These are phyloP conservation scores for Aspergillus fumigatus DNA, from an alignment of 2,329 filamentous ascomycete genomes.

Conservation along the genomic window DNA sequence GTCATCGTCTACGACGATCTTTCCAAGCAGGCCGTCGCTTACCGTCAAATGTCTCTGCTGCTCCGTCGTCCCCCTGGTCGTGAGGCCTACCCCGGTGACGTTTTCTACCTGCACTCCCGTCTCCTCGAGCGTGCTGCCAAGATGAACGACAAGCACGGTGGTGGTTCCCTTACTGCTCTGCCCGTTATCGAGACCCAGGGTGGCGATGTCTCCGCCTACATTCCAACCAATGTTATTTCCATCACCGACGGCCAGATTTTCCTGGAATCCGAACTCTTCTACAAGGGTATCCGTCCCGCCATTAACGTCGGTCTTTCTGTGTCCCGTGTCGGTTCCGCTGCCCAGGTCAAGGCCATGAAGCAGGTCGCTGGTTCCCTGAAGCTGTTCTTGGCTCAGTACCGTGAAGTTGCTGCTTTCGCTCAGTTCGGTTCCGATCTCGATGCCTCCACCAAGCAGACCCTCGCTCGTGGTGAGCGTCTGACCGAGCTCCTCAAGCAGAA, in stretches of 20 bases:
- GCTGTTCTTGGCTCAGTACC: conserved; percentile 99
- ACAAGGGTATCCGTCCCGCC: conserved; percentile 99
- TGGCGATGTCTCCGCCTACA: conserved; percentile 99
- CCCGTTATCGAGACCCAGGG: conserved; percentile 99
- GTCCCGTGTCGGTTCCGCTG: conserved; percentile 98
- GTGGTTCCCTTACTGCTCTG: conserved; percentile 94
- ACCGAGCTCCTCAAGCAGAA: conserved; percentile 99
- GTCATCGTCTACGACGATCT: conserved; percentile 92
- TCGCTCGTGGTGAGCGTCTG: conserved; percentile 95
- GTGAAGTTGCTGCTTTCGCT: conserved; percentile 98
- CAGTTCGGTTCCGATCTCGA: conserved; percentile 99
- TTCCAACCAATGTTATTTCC: conserved; percentile 99
- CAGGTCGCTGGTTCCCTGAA: conserved; percentile 99
- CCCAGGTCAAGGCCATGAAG: conserved; percentile 99
- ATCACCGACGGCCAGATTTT: conserved; percentile 99
- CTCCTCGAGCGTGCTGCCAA: conserved; percentile 99
- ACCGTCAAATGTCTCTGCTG: conserved; percentile 98
- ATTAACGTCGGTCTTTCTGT: conserved; percentile 99
- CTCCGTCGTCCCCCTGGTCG: conserved; percentile 96
- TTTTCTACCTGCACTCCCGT: conserved; percentile 99
- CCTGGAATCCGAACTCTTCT: conserved; percentile 98
- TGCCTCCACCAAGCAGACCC: conserved; percentile 97
- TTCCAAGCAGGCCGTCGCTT: conserved; percentile 95
- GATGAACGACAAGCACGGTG: conserved; percentile 93
- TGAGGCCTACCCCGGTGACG: conserved; percentile 99